A percentile compares a stretch with the other conserved stretches of the same genome.
phyloP scores from a whole-genome alignment of 768 basidiomycete species.

The Boletus speciosus region DNA sequence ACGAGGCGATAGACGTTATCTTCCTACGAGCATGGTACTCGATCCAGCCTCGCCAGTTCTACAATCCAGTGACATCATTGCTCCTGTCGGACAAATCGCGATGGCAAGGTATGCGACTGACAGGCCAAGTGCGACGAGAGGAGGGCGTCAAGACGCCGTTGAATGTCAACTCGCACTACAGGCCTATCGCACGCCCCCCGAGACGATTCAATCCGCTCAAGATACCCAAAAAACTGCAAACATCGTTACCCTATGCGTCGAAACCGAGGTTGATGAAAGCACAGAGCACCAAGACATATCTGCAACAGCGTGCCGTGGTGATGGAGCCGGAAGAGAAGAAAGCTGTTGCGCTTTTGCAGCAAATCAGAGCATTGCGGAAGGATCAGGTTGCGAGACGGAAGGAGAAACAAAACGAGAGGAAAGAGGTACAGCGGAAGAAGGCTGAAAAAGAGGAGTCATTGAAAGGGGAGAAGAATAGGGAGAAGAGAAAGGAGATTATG shows the following conservation, averaged over 20 bases:
- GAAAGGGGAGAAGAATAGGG: conserved; percentile 67
- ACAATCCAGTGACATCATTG: conserved; percentile 93
- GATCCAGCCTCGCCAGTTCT: conserved; percentile 91
- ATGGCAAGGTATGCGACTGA: conserved; percentile 96
- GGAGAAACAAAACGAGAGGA: conserved; percentile 84
- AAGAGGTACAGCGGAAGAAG: conserved; percentile 65
- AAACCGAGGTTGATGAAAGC: conserved; percentile 84
- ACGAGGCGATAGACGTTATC: conserved; percentile 64
- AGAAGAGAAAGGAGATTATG: conserved; percentile 77
- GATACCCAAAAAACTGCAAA: conserved; percentile 87
- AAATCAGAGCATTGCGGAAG: conserved; percentile 88
- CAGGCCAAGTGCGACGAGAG: conserved; percentile 87
- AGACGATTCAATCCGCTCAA: conserved; percentile 90
- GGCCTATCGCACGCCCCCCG: conserved; percentile 69
- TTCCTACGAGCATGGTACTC: conserved; percentile 98
- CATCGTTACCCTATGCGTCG: conserved; percentile 84
- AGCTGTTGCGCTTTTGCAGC: conserved; percentile 87
- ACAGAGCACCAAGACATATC: conserved; percentile 74
- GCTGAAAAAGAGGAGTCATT: conserved; percentile 62
- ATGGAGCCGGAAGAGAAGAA: conserved; percentile 95
- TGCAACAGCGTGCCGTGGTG: conserved; percentile 93
- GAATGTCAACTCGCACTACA: conserved; percentile 85
- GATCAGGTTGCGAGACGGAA: conserved; percentile 76
- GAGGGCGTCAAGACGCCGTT: conserved; percentile 79
- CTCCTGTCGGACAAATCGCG: conserved; percentile 74